phyloP scores from a whole-genome alignment of 129 eudicot genomes.

The Centaurea solstitialis region DNA sequence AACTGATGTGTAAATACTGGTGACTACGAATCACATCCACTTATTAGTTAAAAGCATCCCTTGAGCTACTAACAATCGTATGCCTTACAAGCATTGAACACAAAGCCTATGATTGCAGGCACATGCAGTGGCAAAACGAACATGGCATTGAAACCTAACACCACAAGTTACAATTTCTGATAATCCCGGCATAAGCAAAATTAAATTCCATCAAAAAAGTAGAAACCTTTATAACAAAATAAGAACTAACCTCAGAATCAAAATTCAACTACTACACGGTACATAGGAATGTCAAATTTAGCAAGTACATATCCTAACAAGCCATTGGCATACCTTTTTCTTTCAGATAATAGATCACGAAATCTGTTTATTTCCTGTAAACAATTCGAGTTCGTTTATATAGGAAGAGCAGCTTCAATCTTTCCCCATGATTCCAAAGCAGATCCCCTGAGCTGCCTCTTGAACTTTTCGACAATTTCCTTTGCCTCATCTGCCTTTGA shows the following conservation, averaged over 20 bases:
- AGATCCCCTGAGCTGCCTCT: conserved; percentile 43
- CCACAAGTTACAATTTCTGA: conserved; percentile 15
- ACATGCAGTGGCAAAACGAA: neutral
- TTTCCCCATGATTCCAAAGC: conserved; percentile 52
- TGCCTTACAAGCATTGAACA: neutral
- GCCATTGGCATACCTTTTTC: conserved; percentile 29
- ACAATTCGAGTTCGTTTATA: conserved; percentile 18
- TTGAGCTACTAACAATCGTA: neutral
- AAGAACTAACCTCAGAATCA: conserved; percentile 4
- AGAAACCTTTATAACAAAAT: conserved; percentile 10
- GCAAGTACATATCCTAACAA: conserved; percentile 6
- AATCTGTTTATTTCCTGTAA: conserved; percentile 3
- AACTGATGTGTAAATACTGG: conserved; percentile 5
- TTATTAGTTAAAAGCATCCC: conserved; percentile 20
- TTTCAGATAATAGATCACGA: conserved; percentile 12
- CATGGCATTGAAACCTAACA: conserved; percentile 8
- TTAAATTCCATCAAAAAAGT: neutral
- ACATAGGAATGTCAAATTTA: neutral
- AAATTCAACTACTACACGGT: conserved; percentile 12
- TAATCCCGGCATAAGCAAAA: conserved; percentile 10
- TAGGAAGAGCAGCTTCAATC: conserved; percentile 47
- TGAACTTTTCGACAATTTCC: conserved; percentile 39
- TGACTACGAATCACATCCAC: conserved; percentile 2
- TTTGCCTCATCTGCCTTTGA: conserved; percentile 42
- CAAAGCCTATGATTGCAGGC: neutral